These are phyloP conservation scores for Fusarium sp. DNA, from an alignment of 2,329 filamentous ascomycete species.

Conservation along the genomic window DNA sequence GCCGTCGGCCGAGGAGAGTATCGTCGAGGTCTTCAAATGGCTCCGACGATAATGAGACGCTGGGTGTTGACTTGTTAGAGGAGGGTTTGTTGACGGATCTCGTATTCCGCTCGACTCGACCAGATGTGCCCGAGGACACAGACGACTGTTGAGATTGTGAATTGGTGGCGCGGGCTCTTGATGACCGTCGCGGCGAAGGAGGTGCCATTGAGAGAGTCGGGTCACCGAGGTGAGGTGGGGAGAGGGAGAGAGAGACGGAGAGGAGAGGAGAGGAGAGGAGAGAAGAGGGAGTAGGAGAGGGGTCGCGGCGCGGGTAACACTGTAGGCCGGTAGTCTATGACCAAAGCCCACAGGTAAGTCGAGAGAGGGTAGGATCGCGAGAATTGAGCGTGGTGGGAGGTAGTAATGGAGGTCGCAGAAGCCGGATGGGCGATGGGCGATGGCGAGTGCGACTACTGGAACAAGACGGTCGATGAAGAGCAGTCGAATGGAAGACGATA, in stretches of 20 bases:
- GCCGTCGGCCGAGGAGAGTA: conserved; percentile 78
- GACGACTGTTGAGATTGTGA: conserved; percentile 81
- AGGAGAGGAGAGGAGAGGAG: conserved; percentile 18
- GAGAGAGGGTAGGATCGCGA: conserved; percentile 20
- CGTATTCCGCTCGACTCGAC: conserved; percentile 78
- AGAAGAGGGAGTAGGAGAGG: conserved; percentile 1
- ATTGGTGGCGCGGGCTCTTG: conserved; percentile 85
- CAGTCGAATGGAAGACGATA: conserved; percentile 38
- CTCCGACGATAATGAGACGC: conserved; percentile 77
- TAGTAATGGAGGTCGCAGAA: conserved; percentile 29
- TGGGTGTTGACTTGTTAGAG: conserved; percentile 81
- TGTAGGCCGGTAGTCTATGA: conserved; percentile 2
- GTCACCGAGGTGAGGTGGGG: conserved; percentile 48
- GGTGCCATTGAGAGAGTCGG: conserved; percentile 64
- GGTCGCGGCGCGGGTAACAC: conserved; percentile 15
- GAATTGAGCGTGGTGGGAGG: conserved; percentile 35
- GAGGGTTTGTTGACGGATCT: conserved; percentile 77
- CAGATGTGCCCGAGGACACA: conserved; percentile 81
- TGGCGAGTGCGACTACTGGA: conserved; percentile 40
- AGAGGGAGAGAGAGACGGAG: conserved; percentile 38
- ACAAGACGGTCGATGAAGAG: conserved; percentile 37
- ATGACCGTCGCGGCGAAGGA: conserved; percentile 84
- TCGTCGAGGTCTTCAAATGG: conserved; percentile 75
- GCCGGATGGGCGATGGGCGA: conserved; percentile 20
- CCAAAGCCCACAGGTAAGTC: conserved; percentile 9